phyloP scores from a whole-genome alignment of 352 stramenopile species.

The Globisporangium viniferum region DNA sequence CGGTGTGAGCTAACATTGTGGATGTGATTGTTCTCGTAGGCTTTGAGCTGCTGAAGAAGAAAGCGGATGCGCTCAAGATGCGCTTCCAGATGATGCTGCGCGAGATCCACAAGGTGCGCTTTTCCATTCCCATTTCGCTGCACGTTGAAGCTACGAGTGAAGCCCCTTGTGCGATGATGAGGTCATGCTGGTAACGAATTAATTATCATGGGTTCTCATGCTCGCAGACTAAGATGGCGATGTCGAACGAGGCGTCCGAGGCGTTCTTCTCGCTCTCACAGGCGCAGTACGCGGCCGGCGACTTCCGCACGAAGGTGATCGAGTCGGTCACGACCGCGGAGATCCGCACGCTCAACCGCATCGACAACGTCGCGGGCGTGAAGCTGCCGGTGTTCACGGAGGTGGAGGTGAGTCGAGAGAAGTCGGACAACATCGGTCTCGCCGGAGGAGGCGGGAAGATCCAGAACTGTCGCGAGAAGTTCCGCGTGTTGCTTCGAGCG shows the following conservation, averaged over 20 bases:
- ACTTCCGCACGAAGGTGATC: slow-evolving; percentile 97
- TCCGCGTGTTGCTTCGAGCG: slow-evolving; percentile 73
- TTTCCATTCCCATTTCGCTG: background rate
- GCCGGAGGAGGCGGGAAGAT: slow-evolving; percentile 97
- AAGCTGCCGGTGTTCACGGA: slow-evolving; percentile 98
- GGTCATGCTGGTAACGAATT: background rate
- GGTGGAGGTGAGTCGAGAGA: slow-evolving; percentile 93
- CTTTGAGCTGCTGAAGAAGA: slow-evolving; percentile 95
- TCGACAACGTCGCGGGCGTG: slow-evolving; percentile 99
- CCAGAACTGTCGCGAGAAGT: slow-evolving; percentile 91
- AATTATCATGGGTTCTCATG: slow-evolving; percentile 22
- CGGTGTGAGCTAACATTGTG: background rate
- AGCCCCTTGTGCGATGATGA: background rate
- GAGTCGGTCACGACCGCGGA: slow-evolving; percentile 95
- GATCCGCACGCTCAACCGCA: slow-evolving; percentile 95
- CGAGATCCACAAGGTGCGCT: slow-evolving; percentile 81
- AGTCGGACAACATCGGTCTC: slow-evolving; percentile 94
- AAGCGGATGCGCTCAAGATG: slow-evolving; percentile 98
- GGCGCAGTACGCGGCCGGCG: slow-evolving; percentile 97
- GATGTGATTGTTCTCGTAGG: slow-evolving; percentile 24
- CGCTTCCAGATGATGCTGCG: slow-evolving; percentile 88
- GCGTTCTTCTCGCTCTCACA: slow-evolving; percentile 98
- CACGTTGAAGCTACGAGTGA: slow-evolving; percentile 1
- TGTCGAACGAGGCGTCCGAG: slow-evolving; percentile 86
- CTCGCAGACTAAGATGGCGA: slow-evolving; percentile 81